Evolutionary conservation across 164 flowering plant genomes (phyloP).

Genomic region (Cinnamomum chago): DNA sequence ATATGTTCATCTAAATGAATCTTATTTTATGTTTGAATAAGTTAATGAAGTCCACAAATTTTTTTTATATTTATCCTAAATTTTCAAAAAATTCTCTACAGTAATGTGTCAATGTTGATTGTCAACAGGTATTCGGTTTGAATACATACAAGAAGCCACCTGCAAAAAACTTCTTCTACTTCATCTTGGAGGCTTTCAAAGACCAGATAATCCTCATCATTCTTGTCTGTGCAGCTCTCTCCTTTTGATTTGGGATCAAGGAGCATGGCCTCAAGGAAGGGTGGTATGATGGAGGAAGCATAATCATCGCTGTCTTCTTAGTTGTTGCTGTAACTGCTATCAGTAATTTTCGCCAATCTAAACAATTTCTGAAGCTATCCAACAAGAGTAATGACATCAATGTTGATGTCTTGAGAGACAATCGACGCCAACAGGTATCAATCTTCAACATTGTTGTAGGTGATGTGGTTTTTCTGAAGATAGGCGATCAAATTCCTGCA

Average conservation of each 20-base stretch:
- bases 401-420: constrained; percentile 36
- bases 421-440: constrained; percentile 27
- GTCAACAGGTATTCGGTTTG: constrained; percentile 29
- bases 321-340: constrained; percentile 40
- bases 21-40: no score
- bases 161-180: constrained; percentile 27
- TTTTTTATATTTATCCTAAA: no score
- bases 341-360: constrained; percentile 32
- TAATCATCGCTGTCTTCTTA: constrained; percentile 35
- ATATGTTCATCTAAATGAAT: no score
- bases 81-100: no score
- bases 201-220: constrained; percentile 42
- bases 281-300: constrained; percentile 55
- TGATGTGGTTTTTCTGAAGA: constrained; percentile 36
- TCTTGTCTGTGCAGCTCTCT: constrained; percentile 34
- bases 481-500: constrained; percentile 56
- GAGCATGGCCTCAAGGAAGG: constrained; percentile 39
- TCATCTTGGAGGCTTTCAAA: constrained; percentile 37
- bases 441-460: constrained; percentile 47
- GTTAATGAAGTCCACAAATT: no score
- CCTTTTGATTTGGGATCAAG: constrained; percentile 45
- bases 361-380: constrained; percentile 35
- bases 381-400: constrained; percentile 26
- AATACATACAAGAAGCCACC: constrained; percentile 35
- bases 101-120: no score